Base-by-base conservation (phyloP, 1,139 yeast species). In the Yamadazyma buinensis region DNA sequence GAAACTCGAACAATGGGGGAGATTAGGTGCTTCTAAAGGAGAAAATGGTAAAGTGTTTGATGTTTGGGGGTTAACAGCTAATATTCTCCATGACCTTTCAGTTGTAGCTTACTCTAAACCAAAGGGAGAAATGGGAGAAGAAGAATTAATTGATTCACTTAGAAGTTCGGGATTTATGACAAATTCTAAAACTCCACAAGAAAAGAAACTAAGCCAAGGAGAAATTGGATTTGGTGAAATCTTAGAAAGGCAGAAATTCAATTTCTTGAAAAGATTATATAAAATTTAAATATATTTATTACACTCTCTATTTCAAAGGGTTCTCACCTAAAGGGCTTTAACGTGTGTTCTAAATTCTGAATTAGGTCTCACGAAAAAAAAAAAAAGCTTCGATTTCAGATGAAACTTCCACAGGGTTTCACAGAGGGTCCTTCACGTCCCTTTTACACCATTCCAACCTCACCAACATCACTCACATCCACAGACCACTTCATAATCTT, bases 11-110 rank as follows among this genome's bases (percentile, higher is more conserved):
- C 12, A 29, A 15, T 69, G 75, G 75, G 75, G 75, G 2, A 52
- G 66, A 39, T 46, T 57, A 25, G 76, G 76, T 2, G 55, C 70
- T 12, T 49, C 74, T 34, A 47, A 65, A 18, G 51, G 62, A 7
- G 56, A 47, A 8, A 61, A 66, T 40, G 67, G 66, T 38, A 64
- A 63, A 42, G 59, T 72, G 28, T 75, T 83, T 51, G 85, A 84
- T 48, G 85, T 88, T 3, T 88, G 96, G 97, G 96, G 97, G 0
- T 60, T 88, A 30, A 88, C 96, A 0, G 95, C 96, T 3, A 84
- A 85, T 48, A 85, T 88, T 7, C 57, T 88, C 11, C 84, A 81
- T 44, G 96, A 88, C 52, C 57, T 84, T 23, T 88, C 95, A 5
- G 70, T 75, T 36, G 64, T 85, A 5, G 72, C 76, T 2, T 75